Evolutionary conservation across 192 early-diverging fungal genomes (phyloP).

Genomic region (Podila clonocystis): DNA sequence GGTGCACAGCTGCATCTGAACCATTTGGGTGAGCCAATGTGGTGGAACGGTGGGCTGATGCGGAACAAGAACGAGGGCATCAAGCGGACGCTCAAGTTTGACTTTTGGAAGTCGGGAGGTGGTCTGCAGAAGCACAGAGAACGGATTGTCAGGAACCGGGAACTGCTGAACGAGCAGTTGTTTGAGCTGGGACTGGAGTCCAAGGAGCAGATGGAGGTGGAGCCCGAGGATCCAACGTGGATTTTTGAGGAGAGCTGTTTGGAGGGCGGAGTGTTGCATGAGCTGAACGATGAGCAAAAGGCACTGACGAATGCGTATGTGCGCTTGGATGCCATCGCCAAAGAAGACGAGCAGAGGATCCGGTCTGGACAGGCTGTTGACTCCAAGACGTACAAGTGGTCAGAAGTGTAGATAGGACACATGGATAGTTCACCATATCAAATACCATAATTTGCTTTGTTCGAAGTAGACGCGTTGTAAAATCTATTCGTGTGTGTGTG

Average conservation of each 20-base stretch:
- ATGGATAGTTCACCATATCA: background rate
- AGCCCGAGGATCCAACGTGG: conserved; percentile 24
- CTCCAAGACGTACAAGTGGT: conserved; percentile 7
- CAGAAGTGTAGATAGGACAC: background rate
- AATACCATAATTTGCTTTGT: too few relatives aligned
- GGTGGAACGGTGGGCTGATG: conserved; percentile 53
- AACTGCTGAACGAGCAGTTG: background rate
- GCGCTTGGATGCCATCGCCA: background rate
- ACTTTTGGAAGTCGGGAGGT: conserved; percentile 6
- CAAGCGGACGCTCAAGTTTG: conserved; percentile 20
- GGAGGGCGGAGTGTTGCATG: conserved; percentile 7
- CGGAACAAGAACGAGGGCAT: conserved; percentile 37
- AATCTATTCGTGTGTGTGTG: too few relatives aligned
- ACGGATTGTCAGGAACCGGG: conserved; percentile 1
- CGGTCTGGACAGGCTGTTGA: background rate
- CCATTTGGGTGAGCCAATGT: conserved; percentile 23
- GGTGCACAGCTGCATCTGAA: conserved; percentile 48
- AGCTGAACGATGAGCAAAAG: conserved; percentile 12
- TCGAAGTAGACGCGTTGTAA: too few relatives aligned
- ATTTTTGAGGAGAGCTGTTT: conserved; percentile 42
- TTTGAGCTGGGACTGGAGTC: background rate
- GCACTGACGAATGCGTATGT: conserved; percentile 19
- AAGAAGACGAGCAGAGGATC: background rate
- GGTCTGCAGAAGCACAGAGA: conserved; percentile 1
- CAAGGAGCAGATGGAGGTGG: conserved; percentile 8